Base-by-base conservation (phyloP, 2,329 filamentous ascomycete genomes). In the Pyrenochaeta sp. region DNA sequence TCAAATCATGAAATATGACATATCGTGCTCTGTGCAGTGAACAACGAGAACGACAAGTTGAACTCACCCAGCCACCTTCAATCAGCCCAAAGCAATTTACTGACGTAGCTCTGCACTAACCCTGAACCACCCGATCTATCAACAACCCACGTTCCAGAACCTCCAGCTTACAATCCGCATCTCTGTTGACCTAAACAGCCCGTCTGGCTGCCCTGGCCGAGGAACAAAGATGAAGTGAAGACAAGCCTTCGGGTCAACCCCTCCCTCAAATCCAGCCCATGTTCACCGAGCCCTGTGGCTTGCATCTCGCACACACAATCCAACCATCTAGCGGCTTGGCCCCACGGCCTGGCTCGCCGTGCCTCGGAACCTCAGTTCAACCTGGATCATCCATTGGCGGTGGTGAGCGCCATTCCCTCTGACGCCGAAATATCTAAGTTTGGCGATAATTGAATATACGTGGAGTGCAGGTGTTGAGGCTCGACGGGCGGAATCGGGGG, bases 401-500 rank as follows among this genome's bases (percentile, higher is more conserved):
- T 14, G 19, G 7, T 8, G 4, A 14, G n/a, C n/a, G n/a, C n/a
- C n/a, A n/a, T n/a, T n/a, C n/a, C n/a, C n/a, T n/a, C n/a, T n/a
- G n/a, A n/a, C n/a, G n/a, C n/a, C n/a, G n/a, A n/a, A n/a, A n/a
- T n/a, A n/a, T n/a, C n/a, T n/a, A n/a, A n/a, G n/a, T n/a, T n/a
- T n/a, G n/a, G n/a, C n/a, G n/a, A n/a, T n/a, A n/a, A n/a, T n/a
- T n/a, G n/a, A n/a, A n/a, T n/a, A n/a, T n/a, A n/a, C n/a, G n/a
- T n/a, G n/a, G n/a, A n/a, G n/a, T n/a, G n/a, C n/a, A n/a, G n/a
- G n/a, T n/a, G n/a, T 28, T 18, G 7, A 21, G 41, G 17, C 14
- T 19, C 29, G 19, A 24, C 42, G 42, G 47, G 28, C 39, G 27
- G 35, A 23, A 15, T 40, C 35, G 42, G 38, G 31, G 35, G 28